Conservation (phyloP, 164 flowering plant genomes). For the Vitis labrusca region DNA sequence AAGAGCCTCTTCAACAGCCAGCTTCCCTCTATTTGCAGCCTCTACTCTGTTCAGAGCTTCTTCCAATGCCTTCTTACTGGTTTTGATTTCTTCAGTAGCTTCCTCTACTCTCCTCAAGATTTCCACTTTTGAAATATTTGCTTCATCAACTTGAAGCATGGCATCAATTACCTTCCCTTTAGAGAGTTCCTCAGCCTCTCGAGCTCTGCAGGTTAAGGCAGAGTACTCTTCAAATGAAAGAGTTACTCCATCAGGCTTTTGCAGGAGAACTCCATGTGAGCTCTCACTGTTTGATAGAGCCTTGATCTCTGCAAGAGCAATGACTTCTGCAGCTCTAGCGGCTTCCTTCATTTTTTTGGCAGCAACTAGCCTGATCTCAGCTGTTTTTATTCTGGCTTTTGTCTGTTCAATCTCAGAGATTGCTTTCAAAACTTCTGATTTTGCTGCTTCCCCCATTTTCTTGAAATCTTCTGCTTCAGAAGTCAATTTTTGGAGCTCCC, state of each 20-base stretch:
- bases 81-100: conserved; percentile 77
- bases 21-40: conserved; percentile 72
- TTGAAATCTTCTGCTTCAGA: conserved; percentile 71
- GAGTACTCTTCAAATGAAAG: conserved; percentile 78
- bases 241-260: conserved; percentile 43
- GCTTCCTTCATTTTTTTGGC: conserved; percentile 90
- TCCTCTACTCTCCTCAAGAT: conserved; percentile 67
- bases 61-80: conserved; percentile 67
- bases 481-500: conserved; percentile 56
- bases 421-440: conserved; percentile 53
- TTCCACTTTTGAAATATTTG: conserved; percentile 55
- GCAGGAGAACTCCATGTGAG: conserved; percentile 17
- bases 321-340: conserved; percentile 78
- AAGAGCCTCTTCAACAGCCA: conserved; percentile 82
- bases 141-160: conserved; percentile 68
- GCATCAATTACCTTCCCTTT: conserved; percentile 52
- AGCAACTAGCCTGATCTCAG: conserved; percentile 75
- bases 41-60: conserved; percentile 78
- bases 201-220: conserved; percentile 50
- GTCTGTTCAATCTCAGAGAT: conserved; percentile 72
- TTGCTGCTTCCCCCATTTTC: conserved; percentile 69
- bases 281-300: conserved; percentile 44
- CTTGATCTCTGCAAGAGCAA: conserved; percentile 77
- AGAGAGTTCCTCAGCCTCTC: conserved; percentile 62
- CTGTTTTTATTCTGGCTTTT: conserved; percentile 56